These are phyloP conservation scores for Aureococcus anophagefferens DNA, from an alignment of 108 stramenopile species.

Conservation along the genomic window DNA sequence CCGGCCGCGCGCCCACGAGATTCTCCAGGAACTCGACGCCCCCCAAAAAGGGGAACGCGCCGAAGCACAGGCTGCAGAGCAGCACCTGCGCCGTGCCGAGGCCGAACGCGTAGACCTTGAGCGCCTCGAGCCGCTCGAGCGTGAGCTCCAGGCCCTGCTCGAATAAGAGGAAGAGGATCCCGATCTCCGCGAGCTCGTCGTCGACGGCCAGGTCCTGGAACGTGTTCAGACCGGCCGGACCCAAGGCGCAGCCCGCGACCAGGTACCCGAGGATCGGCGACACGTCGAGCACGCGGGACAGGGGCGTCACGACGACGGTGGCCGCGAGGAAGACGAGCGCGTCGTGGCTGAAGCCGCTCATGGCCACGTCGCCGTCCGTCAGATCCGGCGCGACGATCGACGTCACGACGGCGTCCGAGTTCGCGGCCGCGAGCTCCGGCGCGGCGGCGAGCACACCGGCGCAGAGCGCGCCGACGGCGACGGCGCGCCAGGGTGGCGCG, in stretches of 20 bases:
- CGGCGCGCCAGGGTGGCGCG: too few relatives aligned
- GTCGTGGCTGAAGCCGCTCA: conserved; percentile 1
- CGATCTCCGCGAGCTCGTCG: conserved; percentile 29
- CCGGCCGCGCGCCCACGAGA: conserved; percentile 18
- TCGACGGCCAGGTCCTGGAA: too few relatives aligned
- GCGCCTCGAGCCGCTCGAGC: conserved; percentile 23
- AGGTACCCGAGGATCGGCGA: conserved; percentile 36
- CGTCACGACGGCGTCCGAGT: too few relatives aligned
- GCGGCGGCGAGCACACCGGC: too few relatives aligned
- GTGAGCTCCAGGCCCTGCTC: conserved; percentile 44
- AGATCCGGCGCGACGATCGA: too few relatives aligned
- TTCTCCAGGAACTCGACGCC: conserved; percentile 28
- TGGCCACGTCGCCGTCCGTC: too few relatives aligned
- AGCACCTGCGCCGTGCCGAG: conserved; percentile 30
- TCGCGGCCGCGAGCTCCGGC: too few relatives aligned
- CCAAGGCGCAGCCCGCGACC: conserved; percentile 18
- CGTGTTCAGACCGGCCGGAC: conserved; percentile 22
- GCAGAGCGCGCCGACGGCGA: too few relatives aligned
- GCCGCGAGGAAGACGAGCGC: conserved; percentile 31
- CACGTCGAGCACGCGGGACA: conserved; percentile 26
- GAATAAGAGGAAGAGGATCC: conserved; percentile 32
- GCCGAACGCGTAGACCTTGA: conserved; percentile 33
- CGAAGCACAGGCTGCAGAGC: conserved; percentile 29
- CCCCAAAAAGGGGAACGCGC: conserved; percentile 29
- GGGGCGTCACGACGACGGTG: conserved; percentile 25